phyloP scores from a whole-genome alignment of 1,284 basidiomycete species.

The Puccinia horiana region DNA sequence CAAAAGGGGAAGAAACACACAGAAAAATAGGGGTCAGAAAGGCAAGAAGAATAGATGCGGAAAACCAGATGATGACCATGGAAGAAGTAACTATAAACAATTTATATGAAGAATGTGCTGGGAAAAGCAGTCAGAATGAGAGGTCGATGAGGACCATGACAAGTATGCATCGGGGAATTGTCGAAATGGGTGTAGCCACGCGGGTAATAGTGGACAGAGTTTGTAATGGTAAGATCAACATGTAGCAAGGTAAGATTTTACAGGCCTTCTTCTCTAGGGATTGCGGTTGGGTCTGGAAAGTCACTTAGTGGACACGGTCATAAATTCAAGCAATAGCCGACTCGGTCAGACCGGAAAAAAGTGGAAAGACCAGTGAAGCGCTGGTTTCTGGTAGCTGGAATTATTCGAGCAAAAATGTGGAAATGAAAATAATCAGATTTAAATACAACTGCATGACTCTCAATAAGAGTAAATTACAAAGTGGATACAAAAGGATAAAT shows the following conservation, averaged over 20 bases:
- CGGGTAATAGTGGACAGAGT: slow-evolving; percentile 6
- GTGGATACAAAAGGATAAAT: too few relatives aligned
- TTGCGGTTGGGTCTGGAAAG: not conserved
- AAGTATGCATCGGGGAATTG: slow-evolving; percentile 17
- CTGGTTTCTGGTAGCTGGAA: not conserved
- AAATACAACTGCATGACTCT: too few relatives aligned
- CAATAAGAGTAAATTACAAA: too few relatives aligned
- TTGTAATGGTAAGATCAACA: not conserved
- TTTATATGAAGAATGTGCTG: not conserved
- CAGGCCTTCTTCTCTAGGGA: not conserved
- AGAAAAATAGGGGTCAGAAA: not conserved
- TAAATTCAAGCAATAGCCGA: not conserved
- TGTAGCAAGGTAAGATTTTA: not conserved
- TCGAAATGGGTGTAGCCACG: not conserved
- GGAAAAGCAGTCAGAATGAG: not conserved
- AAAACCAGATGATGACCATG: not conserved
- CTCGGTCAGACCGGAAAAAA: not conserved
- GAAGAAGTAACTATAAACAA: slow-evolving; percentile 1
- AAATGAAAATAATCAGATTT: too few relatives aligned
- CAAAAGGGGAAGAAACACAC: not conserved
- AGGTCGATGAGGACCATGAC: slow-evolving; percentile 10
- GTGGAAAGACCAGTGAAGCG: not conserved
- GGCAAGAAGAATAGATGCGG: slow-evolving; percentile 4
- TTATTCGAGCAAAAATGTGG: not conserved
- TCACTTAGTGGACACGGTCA: not conserved